phyloP scores from a whole-genome alignment of 306 rosid genomes.

The Luffa acutangula region DNA sequence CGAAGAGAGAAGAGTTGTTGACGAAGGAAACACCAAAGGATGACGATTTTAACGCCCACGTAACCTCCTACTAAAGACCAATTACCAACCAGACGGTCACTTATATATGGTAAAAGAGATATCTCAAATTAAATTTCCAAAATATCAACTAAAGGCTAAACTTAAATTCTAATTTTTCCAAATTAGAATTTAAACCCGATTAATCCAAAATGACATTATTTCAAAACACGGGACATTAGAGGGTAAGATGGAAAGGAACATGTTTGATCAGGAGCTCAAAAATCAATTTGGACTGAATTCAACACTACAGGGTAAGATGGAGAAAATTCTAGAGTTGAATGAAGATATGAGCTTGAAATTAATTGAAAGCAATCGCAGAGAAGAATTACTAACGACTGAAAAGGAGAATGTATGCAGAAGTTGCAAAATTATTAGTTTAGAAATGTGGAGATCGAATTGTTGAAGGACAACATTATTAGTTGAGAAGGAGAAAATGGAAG shows the following conservation, averaged over 20 bases:
- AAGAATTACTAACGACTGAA: constrained; percentile 31
- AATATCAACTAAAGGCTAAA: no score
- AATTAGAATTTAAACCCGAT: no score
- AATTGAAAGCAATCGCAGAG: constrained; percentile 44
- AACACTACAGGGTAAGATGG: background rate
- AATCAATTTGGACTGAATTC: constrained; percentile 26
- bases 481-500: constrained; percentile 50
- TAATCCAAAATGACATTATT: no score
- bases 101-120: no score
- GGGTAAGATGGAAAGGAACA: constrained; percentile 27
- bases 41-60: no score
- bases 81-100: no score
- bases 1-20: no score
- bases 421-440: constrained; percentile 42
- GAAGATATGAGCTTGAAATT: constrained; percentile 47
- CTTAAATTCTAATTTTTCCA: no score
- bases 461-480: constrained; percentile 43
- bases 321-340: constrained; percentile 33
- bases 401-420: constrained; percentile 33
- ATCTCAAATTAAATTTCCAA: no score
- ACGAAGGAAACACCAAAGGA: no score
- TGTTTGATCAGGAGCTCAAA: constrained; percentile 34
- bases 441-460: constrained; percentile 33
- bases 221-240: no score
- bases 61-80: no score